phyloP scores from a whole-genome alignment of 2,329 filamentous ascomycete species.

The Rhinocladiella similis region DNA sequence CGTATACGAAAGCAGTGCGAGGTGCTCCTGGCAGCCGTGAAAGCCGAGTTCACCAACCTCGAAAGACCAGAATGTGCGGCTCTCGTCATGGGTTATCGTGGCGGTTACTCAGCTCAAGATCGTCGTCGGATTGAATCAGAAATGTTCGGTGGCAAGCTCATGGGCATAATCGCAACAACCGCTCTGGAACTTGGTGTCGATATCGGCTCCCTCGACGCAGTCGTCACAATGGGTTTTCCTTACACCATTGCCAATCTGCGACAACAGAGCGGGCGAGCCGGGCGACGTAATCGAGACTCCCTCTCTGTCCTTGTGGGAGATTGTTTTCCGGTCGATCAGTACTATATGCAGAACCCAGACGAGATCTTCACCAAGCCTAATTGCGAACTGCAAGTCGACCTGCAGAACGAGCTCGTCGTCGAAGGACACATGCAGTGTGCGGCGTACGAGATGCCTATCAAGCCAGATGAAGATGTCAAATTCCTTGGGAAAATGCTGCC shows the following conservation, averaged over 20 bases:
- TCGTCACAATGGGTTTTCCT: conserved; percentile 90
- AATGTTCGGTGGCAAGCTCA: conserved; percentile 93
- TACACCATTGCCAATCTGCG: conserved; percentile 93
- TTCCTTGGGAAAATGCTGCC: conserved; percentile 79
- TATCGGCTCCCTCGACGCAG: conserved; percentile 90
- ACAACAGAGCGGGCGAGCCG: conserved; percentile 91
- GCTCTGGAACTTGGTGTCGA: conserved; percentile 93
- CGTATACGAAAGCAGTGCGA: conserved; percentile 87
- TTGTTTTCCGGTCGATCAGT: conserved; percentile 85
- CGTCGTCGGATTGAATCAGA: conserved; percentile 84
- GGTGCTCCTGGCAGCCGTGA: conserved; percentile 75
- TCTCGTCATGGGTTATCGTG: conserved; percentile 91
- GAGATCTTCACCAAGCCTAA: conserved; percentile 90
- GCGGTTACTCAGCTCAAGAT: conserved; percentile 91
- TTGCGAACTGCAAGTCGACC: conserved; percentile 82
- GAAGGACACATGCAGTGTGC: conserved; percentile 96
- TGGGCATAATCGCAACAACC: conserved; percentile 91
- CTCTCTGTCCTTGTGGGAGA: conserved; percentile 88
- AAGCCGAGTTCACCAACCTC: conserved; percentile 70
- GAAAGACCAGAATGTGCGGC: conserved; percentile 73
- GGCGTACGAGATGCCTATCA: conserved; percentile 90
- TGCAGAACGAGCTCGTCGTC: conserved; percentile 86
- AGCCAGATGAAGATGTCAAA: conserved; percentile 67
- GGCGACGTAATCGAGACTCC: conserved; percentile 88
- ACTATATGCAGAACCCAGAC: conserved; percentile 95